phyloP scores from a whole-genome alignment of 2,329 filamentous ascomycete species.

The Ilyonectria destructans region DNA sequence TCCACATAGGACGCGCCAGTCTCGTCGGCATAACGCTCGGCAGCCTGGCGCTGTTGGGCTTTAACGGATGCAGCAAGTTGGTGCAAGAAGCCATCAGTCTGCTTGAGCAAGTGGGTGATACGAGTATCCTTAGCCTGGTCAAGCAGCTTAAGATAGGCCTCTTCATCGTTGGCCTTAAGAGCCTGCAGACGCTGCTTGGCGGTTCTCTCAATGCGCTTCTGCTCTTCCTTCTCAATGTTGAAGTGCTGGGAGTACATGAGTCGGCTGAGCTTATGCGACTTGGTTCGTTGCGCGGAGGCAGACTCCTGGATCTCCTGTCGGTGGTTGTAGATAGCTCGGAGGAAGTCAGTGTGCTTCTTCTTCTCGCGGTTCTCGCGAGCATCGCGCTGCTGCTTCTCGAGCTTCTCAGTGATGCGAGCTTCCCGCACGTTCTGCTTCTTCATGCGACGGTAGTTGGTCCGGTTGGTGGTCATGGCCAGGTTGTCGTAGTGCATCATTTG shows the following conservation, averaged over 20 bases:
- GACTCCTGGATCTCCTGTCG: slow-evolving; percentile 82
- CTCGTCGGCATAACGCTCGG: slow-evolving; percentile 83
- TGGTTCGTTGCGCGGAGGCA: slow-evolving; percentile 78
- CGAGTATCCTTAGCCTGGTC: slow-evolving; percentile 99
- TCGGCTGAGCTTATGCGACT: slow-evolving; percentile 88
- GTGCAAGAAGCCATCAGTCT: slow-evolving; percentile 97
- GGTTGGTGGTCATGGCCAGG: slow-evolving; percentile 96
- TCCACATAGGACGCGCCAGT: slow-evolving; percentile 63
- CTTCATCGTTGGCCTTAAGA: slow-evolving; percentile 98
- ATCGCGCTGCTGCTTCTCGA: slow-evolving; percentile 98
- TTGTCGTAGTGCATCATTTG: slow-evolving; percentile 98
- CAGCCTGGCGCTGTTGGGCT: slow-evolving; percentile 89
- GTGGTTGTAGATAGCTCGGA: slow-evolving; percentile 89
- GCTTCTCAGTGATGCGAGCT: slow-evolving; percentile 96
- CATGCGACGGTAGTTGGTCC: slow-evolving; percentile 89
- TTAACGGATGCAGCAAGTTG: slow-evolving; percentile 97
- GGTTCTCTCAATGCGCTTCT: slow-evolving; percentile 97
- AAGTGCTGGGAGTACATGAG: slow-evolving; percentile 93
- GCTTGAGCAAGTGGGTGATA: slow-evolving; percentile 96
- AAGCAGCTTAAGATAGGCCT: slow-evolving; percentile 97
- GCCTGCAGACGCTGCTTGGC: slow-evolving; percentile 99
- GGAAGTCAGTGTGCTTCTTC: slow-evolving; percentile 95
- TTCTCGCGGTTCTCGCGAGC: slow-evolving; percentile 96
- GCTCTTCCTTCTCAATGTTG: slow-evolving; percentile 98
- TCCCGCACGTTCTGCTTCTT: slow-evolving; percentile 98